Evolutionary conservation across 1,139 yeast genomes (phyloP), one percentile per base, ranked within the genome.

Genomic region (Taiozyma sp.): DNA sequence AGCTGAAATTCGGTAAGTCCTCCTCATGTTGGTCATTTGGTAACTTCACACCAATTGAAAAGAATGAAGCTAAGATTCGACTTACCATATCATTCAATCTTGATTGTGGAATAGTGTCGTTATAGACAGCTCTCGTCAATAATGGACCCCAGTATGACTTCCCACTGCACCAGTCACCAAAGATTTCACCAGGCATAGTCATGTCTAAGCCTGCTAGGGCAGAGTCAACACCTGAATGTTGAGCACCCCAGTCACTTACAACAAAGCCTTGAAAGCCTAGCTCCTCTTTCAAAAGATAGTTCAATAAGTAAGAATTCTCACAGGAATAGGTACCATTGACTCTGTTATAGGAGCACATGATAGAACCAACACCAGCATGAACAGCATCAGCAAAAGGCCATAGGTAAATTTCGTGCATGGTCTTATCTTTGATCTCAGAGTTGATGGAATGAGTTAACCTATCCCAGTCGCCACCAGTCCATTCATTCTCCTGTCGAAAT

Each of bases 381-480:
- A 82, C 71, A 45, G 78, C 76, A 60, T 82, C 84, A 26, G 84
- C 85, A 69, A 81, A 83, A 6, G 88, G 88, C 85, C 86, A 80
- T 49, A 80, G 65, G 61, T 77, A 82, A 2, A 81, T 63, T 59
- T 82, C 88, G 61, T 81, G 87, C 77, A 83, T 72, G 1, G 82
- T 77, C 41, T 84, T 66, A 62, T 82, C 88, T 47, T 81, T 85
- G 47, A 81, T 75, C 56, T 80, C 79, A 21, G 81, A 66, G 56
- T 78, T 74, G 19, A 77, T 65, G 2, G 79, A 72, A 6, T 61
- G 61, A 30, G 68, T 60, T 35, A 76, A 60, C 22, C 66, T 59
- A 48, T 67, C 77, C 79, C 76, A 74, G 16, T 60, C 64, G 34
- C 60, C 65, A 1, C 76, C 79, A 1, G 63, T 55, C 79, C 81